phyloP scores from a whole-genome alignment of 352 stramenopile species.

The Peronospora belbahrii region DNA sequence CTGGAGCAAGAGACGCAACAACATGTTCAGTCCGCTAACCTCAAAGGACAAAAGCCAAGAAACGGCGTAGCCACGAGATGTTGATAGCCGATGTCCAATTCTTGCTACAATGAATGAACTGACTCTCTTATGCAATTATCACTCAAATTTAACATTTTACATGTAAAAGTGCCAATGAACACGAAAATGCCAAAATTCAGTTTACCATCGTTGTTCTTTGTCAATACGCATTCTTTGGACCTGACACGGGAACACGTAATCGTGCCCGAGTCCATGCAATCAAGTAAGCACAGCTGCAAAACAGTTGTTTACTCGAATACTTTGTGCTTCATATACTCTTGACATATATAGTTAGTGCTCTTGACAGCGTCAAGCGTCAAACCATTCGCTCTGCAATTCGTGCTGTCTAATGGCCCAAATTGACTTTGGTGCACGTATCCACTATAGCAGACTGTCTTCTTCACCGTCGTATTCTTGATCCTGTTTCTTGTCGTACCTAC shows the following conservation, averaged over 20 bases:
- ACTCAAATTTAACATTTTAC: background rate
- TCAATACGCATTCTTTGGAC: constrained; percentile 9
- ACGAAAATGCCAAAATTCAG: constrained; percentile 23
- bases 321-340: no score
- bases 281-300: no score
- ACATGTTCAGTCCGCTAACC: constrained; percentile 6
- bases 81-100: constrained; percentile 26
- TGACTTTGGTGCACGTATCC: background rate
- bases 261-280: no score
- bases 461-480: constrained; percentile 42
- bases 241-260: constrained; percentile 14
- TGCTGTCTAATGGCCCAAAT: background rate
- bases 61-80: constrained; percentile 28
- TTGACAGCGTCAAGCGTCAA: no score
- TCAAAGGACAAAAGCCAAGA: constrained; percentile 28
- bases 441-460: constrained; percentile 46
- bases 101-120: background rate
- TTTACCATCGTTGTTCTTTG: constrained; percentile 14
- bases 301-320: no score
- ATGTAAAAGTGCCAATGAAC: constrained; percentile 4
- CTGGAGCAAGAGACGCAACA: background rate
- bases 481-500: constrained; percentile 37
- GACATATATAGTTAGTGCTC: constrained; percentile 8
- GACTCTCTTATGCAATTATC: background rate
- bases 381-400: background rate